Percentiles rank a stretch among this genome's conserved stretches.
These are phyloP conservation scores for Pseudoturritis turrita DNA, from an alignment of 345 rosid species.

Conservation along the genomic window DNA sequence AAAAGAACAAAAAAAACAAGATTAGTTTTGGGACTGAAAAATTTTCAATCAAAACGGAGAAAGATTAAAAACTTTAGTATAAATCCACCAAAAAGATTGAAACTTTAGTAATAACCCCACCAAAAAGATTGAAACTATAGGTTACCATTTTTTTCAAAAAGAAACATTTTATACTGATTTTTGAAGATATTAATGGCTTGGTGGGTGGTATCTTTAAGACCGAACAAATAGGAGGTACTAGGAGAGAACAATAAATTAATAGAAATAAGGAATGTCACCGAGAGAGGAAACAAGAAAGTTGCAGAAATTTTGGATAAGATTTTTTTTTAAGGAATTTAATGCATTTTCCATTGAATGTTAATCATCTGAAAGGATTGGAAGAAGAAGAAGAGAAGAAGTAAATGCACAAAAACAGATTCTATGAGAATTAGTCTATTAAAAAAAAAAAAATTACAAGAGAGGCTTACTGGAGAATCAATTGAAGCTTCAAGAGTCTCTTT, in stretches of 20 bases:
- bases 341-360: constrained; percentile 29
- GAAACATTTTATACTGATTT: neutral
- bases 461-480: constrained; percentile 7
- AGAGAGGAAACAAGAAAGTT: constrained; percentile 2
- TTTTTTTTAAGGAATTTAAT: neutral
- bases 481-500: neutral
- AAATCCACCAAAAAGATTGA: neutral
- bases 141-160: neutral
- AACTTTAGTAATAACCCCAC: too few relatives aligned
- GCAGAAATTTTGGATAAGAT: neutral
- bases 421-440: neutral
- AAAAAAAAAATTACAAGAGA: neutral
- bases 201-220: constrained; percentile 11
- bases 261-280: constrained; percentile 18
- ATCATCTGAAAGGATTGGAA: neutral
- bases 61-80: neutral
- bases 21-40: constrained; percentile 36
- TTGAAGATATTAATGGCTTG: neutral
- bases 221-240: constrained; percentile 28
- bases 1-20: constrained; percentile 21
- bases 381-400: constrained; percentile 15
- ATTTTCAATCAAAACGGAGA: constrained; percentile 1
- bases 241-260: constrained; percentile 22
- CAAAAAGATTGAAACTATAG: neutral
- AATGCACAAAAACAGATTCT: constrained; percentile 10